Percentiles rank a stretch among this genome's conserved stretches.
phyloP scores from a whole-genome alignment of 2,329 filamentous ascomycete species.

The Cercospora beticola region DNA sequence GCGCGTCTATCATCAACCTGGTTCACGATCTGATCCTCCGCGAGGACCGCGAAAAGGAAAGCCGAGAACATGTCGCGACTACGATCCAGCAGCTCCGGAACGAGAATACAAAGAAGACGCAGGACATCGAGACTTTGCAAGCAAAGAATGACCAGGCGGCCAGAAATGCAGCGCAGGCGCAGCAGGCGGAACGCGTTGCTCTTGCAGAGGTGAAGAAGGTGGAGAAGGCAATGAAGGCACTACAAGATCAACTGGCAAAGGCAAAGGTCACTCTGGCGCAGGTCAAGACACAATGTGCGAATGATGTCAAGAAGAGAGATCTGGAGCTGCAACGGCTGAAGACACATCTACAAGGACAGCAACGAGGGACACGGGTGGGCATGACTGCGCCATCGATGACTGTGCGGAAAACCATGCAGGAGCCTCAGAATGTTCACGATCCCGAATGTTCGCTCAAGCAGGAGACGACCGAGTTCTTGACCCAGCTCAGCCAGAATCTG shows the following conservation, averaged over 20 bases:
- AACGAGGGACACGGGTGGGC: conserved; percentile 49
- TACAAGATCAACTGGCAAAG: conserved; percentile 80
- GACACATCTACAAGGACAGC: conserved; percentile 72
- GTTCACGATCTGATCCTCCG: conserved; percentile 90
- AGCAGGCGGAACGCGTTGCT: conserved; percentile 69
- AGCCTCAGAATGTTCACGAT: conserved; percentile 53
- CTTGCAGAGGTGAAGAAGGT: conserved; percentile 80
- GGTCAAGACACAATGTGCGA: conserved; percentile 81
- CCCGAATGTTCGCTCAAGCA: conserved; percentile 69
- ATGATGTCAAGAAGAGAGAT: conserved; percentile 87
- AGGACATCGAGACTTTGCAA: conserved; percentile 26
- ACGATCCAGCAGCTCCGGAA: conserved; percentile 74
- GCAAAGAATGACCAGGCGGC: conserved; percentile 56
- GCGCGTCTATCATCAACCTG: conserved; percentile 85
- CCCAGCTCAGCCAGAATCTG: conserved; percentile 75
- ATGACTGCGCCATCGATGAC: conserved; percentile 51
- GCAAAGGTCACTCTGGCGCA: conserved; percentile 79
- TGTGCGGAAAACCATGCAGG: conserved; percentile 44
- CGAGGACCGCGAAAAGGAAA: conserved; percentile 88
- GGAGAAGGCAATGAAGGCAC: conserved; percentile 68
- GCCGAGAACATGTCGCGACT: conserved; percentile 77
- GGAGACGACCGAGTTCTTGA: conserved; percentile 90
- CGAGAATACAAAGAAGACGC: conserved; percentile 69
- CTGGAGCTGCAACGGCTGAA: conserved; percentile 86
- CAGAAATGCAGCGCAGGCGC: conserved; percentile 69